phyloP scores from a whole-genome alignment of 352 stramenopile genomes.

The Phytophthora megakarya region DNA sequence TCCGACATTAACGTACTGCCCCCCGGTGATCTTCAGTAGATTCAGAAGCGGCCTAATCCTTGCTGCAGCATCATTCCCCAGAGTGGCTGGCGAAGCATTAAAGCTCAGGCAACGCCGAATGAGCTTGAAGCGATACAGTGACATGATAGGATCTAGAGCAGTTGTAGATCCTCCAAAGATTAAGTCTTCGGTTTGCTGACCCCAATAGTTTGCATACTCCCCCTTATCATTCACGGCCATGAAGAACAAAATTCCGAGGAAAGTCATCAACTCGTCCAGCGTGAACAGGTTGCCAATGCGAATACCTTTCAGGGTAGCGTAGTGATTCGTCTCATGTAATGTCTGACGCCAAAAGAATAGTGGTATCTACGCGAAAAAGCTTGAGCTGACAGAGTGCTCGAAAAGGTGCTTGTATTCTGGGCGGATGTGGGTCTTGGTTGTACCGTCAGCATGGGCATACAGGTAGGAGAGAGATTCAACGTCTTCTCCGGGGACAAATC shows the following conservation, averaged over 20 bases:
- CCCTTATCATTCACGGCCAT: too few relatives aligned
- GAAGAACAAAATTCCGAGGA: too few relatives aligned
- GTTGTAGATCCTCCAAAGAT: too few relatives aligned
- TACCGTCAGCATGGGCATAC: slow-evolving; percentile 1
- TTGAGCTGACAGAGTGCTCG: slow-evolving; percentile 8
- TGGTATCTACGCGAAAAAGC: slow-evolving; percentile 15
- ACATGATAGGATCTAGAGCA: background rate
- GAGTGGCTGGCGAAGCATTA: background rate
- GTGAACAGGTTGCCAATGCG: too few relatives aligned
- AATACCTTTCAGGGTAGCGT: too few relatives aligned
- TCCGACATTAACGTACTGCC: background rate
- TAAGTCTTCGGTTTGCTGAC: too few relatives aligned
- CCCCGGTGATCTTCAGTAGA: background rate
- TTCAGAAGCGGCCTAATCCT: background rate
- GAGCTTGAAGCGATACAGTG: background rate
- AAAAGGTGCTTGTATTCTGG: slow-evolving; percentile 9
- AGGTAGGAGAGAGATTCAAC: slow-evolving; percentile 3
- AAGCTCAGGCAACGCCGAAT: background rate
- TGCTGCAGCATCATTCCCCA: background rate
- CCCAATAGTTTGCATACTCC: too few relatives aligned
- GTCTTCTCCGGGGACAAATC: background rate
- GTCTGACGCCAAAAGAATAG: slow-evolving; percentile 15
- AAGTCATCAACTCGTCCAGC: too few relatives aligned
- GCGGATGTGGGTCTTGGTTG: background rate
- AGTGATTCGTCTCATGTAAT: too few relatives aligned